phyloP scores from a whole-genome alignment of 805 yeast species.

The Suhomyces xylopsoci region DNA sequence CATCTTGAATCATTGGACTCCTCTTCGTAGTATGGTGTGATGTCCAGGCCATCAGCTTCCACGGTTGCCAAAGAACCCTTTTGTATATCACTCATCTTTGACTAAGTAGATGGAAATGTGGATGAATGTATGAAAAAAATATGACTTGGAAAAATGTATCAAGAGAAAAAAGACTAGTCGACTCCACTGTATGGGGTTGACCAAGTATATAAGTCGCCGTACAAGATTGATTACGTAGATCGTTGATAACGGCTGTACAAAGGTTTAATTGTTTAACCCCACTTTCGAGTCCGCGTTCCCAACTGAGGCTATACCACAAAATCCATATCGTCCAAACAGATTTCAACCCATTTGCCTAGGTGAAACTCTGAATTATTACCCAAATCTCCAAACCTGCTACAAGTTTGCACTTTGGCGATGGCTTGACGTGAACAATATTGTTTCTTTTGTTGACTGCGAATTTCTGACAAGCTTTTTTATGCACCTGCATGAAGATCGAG shows the following conservation, averaged over 20 bases:
- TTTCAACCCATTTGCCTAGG: background rate
- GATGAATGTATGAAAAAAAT: background rate
- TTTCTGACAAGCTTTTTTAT: background rate
- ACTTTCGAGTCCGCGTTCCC: background rate
- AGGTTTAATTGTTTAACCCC: background rate
- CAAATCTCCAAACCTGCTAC: background rate
- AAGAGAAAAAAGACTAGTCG: background rate
- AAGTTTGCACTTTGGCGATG: background rate
- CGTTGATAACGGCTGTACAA: background rate
- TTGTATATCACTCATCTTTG: conserved; percentile 2
- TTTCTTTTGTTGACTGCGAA: background rate
- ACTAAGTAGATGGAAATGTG: background rate
- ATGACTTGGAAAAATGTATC: background rate
- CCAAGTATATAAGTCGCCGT: background rate
- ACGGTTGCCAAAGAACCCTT: background rate
- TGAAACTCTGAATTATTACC: background rate
- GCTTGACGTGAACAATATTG: background rate
- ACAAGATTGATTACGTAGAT: background rate
- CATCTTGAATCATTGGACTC: conserved; percentile 9
- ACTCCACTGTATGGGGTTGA: background rate
- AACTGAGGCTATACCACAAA: background rate
- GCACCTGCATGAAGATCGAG: background rate
- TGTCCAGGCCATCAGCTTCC: conserved; percentile 5
- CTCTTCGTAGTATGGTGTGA: conserved; percentile 6
- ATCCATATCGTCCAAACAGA: background rate